Percentiles rank a stretch among this genome's conserved stretches.
phyloP scores from a whole-genome alignment of 192 early-diverging fungal genomes.

The Coemansia reversa region DNA sequence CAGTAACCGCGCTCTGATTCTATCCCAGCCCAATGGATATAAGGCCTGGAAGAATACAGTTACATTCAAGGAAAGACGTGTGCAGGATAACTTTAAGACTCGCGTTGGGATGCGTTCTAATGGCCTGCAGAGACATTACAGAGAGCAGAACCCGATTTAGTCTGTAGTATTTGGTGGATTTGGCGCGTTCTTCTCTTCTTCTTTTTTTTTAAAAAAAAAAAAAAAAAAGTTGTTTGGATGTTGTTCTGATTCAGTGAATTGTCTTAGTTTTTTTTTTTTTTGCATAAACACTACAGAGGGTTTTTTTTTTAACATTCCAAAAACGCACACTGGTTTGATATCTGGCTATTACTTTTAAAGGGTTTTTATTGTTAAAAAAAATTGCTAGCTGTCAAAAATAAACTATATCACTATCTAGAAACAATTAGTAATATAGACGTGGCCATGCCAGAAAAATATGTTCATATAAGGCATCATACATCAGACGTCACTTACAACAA shows the following conservation, averaged over 20 bases:
- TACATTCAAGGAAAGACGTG: constrained; percentile 62
- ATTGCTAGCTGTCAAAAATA: no score
- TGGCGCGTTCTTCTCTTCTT: background rate
- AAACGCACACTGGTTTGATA: no score
- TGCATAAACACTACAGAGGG: background rate
- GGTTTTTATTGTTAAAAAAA: no score
- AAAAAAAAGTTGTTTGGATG: background rate
- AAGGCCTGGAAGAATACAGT: constrained; percentile 44
- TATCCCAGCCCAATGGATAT: constrained; percentile 42
- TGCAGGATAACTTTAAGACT: constrained; percentile 62
- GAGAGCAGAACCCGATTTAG: constrained; percentile 74
- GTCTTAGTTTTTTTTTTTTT: background rate
- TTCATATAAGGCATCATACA: no score
- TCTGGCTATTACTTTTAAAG: no score
- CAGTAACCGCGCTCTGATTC: constrained; percentile 39
- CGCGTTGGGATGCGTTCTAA: constrained; percentile 74
- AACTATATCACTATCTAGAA: no score
- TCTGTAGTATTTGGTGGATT: background rate
- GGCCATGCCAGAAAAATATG: no score
- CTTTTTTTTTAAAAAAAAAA: no score
- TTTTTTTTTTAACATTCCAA: no score
- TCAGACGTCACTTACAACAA: no score
- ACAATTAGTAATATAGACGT: no score
- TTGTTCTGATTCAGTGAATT: background rate
- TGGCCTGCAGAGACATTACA: constrained; percentile 83